phyloP scores from a whole-genome alignment of 2,329 filamentous ascomycete species.

The Intubia oerlemansii region DNA sequence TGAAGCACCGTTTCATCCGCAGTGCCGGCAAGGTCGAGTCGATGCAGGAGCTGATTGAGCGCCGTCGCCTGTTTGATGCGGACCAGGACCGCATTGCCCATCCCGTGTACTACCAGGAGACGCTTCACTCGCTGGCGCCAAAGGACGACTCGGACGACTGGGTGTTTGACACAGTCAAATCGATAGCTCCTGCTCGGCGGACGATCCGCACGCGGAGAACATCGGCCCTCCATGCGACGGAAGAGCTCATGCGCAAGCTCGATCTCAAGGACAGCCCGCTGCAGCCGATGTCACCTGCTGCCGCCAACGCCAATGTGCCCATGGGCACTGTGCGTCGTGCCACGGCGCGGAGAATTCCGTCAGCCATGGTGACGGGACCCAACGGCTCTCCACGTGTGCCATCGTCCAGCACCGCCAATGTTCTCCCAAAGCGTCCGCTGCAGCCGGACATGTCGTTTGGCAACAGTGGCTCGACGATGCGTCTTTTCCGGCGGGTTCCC shows the following conservation, averaged over 20 bases:
- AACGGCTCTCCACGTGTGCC: constrained; percentile 11
- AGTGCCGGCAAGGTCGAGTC: constrained; percentile 73
- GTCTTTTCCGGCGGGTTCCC: constrained; percentile 69
- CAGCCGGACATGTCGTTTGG: constrained; percentile 85
- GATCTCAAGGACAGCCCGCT: constrained; percentile 39
- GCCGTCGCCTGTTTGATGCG: constrained; percentile 65
- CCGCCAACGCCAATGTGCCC: background rate
- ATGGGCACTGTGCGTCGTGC: constrained; percentile 35
- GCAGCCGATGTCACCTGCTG: constrained; percentile 30
- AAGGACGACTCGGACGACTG: constrained; percentile 62
- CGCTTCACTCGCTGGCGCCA: constrained; percentile 48
- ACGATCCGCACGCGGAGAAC: constrained; percentile 28
- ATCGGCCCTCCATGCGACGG: constrained; percentile 33
- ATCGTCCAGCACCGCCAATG: constrained; percentile 1
- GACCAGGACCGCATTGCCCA: constrained; percentile 46
- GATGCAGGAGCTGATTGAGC: constrained; percentile 68
- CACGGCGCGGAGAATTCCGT: constrained; percentile 29
- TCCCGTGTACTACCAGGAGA: constrained; percentile 83
- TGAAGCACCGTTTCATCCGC: constrained; percentile 75
- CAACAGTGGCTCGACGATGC: constrained; percentile 78
- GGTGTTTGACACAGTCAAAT: constrained; percentile 90
- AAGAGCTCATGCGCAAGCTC: constrained; percentile 37
- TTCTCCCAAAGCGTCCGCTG: constrained; percentile 50
- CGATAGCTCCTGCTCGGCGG: constrained; percentile 30
- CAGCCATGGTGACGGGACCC: constrained; percentile 12